Base-by-base conservation (phyloP, 129 eudicot genomes). In the Gnaphalium uliginosum region DNA sequence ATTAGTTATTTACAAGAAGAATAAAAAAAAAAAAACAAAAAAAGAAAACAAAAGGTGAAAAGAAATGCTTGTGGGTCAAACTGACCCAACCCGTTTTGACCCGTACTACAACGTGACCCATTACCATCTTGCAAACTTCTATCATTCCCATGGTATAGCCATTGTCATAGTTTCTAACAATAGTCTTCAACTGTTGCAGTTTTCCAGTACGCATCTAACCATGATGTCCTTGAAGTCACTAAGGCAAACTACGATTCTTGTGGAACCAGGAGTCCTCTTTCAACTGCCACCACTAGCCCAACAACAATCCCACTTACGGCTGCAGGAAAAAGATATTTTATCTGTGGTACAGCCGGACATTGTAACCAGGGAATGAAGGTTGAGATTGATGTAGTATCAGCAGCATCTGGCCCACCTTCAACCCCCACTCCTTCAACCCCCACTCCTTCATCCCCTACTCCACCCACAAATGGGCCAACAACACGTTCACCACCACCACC, bases 291-390 rank as follows among this genome's bases (percentile, higher is more conserved):
- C 4, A 69, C 78, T 56, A 89, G 96, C 43, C 72, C 72, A 21
- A 73, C 96, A 5, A 66, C 48, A 70, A 32, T 88, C 67, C 18
- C 86, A 25, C 90, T 93, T 22, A 26, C 83, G 2, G 39, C 84
- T 51, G 39, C 76, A 11, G 96, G 88, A 32, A 84, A 50, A 39
- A 79, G 90, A 5, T 93, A 90, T 85, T 93, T 90, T 81, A 80
- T 86, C 22, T 93, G 97, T 69, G 89, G 97, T 37, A 78, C 81
- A 72, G 37, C 66, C 26, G 78, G 70, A 0, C 94, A 93, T 76
- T 93, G 98, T 65, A 78, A 59, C 73, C 77, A 68, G 67, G 97
- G 96, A 68, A 90, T 90, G 98, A 90, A 90, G 78, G 53, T 94
- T 30, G 76, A 80, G 65, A 73, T 91, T 41, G 50, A 74, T 54